A percentile compares a stretch with the other conserved stretches of the same genome.
phyloP scores from a whole-genome alignment of 2,329 filamentous ascomycete species.

The Cyphellophora europaea region DNA sequence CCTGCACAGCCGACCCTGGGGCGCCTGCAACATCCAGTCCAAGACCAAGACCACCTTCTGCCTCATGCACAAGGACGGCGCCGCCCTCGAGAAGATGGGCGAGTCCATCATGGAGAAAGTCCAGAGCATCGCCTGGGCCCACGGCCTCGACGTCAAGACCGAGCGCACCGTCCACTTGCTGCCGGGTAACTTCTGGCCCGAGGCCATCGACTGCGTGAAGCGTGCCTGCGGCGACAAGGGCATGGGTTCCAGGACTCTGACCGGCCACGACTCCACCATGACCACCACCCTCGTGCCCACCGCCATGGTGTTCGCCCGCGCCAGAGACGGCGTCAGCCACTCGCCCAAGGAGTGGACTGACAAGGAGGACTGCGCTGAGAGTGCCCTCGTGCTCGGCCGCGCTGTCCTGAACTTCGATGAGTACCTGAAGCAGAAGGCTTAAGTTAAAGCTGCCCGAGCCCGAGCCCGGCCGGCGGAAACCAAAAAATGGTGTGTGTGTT shows the following conservation, averaged over 20 bases:
- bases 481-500: no score
- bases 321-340: conserved; percentile 19
- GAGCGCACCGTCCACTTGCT: conserved; percentile 15
- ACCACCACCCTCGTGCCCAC: conserved; percentile 18
- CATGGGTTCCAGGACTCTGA: conserved; percentile 16
- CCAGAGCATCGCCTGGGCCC: conserved; percentile 11
- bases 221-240: conserved; percentile 19
- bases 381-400: conserved; percentile 18
- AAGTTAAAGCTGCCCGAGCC: no score
- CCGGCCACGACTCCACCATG: conserved; percentile 21
- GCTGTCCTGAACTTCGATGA: conserved; percentile 22
- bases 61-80: conserved; percentile 21
- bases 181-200: conserved; percentile 18
- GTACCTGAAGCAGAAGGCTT: conserved; percentile 15
- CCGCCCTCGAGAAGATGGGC: conserved; percentile 20
- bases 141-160: conserved; percentile 16
- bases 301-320: conserved; percentile 20
- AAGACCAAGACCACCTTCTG: conserved; percentile 18
- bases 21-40: conserved; percentile 23
- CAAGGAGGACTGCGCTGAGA: conserved; percentile 19
- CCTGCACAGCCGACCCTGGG: conserved; percentile 15
- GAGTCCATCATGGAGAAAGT: conserved; percentile 13
- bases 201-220: conserved; percentile 19
- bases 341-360: conserved; percentile 18
- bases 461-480: no score